Conservation (phyloP, 441 rosid species). For the Erodium chrysanthum region DNA sequence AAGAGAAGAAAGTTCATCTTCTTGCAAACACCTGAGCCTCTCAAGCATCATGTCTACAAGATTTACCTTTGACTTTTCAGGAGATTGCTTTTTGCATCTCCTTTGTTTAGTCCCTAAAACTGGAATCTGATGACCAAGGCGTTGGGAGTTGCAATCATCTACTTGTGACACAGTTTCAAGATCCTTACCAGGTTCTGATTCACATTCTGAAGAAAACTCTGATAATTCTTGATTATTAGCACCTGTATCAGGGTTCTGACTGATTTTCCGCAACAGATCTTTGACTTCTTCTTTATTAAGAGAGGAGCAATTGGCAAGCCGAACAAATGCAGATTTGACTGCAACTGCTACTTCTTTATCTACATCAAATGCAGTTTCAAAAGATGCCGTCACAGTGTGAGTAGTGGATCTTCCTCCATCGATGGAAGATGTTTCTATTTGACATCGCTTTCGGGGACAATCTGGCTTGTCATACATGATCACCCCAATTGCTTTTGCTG, state of each 20-base stretch:
- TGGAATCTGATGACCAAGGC: slow-evolving; percentile 23
- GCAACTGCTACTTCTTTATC: slow-evolving; percentile 90
- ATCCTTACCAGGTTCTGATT: slow-evolving; percentile 52
- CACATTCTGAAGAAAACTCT: slow-evolving; percentile 46
- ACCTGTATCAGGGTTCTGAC: slow-evolving; percentile 55
- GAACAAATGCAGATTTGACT: slow-evolving; percentile 61
- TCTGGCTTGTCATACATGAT: slow-evolving; percentile 74
- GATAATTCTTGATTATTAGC: slow-evolving; percentile 30
- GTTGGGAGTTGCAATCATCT: slow-evolving; percentile 24
- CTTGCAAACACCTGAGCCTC: slow-evolving; percentile 70
- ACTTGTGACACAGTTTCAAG: slow-evolving; percentile 24
- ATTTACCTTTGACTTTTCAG: slow-evolving; percentile 46
- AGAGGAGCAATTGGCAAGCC: slow-evolving; percentile 47
- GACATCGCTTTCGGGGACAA: slow-evolving; percentile 43
- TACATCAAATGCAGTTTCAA: slow-evolving; percentile 81
- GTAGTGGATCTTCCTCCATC: slow-evolving; percentile 50
- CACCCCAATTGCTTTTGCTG: slow-evolving; percentile 76
- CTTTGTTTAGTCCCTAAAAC: slow-evolving; percentile 29
- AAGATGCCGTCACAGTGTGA: slow-evolving; percentile 68
- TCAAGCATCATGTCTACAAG: slow-evolving; percentile 65
- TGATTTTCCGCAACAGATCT: slow-evolving; percentile 57
- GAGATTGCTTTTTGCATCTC: slow-evolving; percentile 52
- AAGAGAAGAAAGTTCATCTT: slow-evolving; percentile 81
- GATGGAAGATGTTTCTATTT: slow-evolving; percentile 37
- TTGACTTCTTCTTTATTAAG: slow-evolving; percentile 57